Percentiles rank a stretch among this genome's conserved stretches.
These are phyloP conservation scores for Phytophthora brassicae DNA, from an alignment of 352 stramenopile species.

Conservation along the genomic window DNA sequence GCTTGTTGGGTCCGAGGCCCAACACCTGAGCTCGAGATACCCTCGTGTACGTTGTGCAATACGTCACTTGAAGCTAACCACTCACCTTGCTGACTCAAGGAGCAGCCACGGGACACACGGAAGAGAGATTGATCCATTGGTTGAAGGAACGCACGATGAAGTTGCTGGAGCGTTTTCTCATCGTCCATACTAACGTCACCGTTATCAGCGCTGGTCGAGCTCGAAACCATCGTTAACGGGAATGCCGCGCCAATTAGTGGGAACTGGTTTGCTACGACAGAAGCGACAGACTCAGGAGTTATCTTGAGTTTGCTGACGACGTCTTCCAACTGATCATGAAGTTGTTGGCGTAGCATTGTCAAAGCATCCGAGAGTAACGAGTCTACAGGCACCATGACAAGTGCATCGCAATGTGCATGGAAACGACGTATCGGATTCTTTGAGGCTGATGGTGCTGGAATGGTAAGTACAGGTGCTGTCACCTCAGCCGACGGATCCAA, in stretches of 20 bases:
- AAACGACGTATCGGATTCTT: slow-evolving; percentile 12
- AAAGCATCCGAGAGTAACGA: slow-evolving; percentile 13
- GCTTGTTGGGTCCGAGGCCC: slow-evolving; percentile 29
- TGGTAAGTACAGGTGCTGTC: slow-evolving; percentile 34
- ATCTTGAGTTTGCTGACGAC: slow-evolving; percentile 24
- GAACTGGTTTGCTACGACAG: slow-evolving; percentile 48
- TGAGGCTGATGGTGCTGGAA: slow-evolving; percentile 28
- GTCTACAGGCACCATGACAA: slow-evolving; percentile 43
- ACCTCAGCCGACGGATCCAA: slow-evolving; percentile 5
- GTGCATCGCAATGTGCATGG: slow-evolving; percentile 38
- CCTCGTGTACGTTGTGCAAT: slow-evolving; percentile 74
- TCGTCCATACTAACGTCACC: slow-evolving; percentile 18
- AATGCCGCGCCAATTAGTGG: slow-evolving; percentile 48
- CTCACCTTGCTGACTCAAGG: slow-evolving; percentile 38
- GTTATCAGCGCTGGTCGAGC: background rate
- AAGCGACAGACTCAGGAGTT: slow-evolving; percentile 1
- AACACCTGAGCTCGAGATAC: slow-evolving; percentile 44
- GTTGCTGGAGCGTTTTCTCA: slow-evolving; percentile 19
- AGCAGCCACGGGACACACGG: slow-evolving; percentile 37
- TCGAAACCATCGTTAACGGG: slow-evolving; percentile 41
- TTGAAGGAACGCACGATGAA: slow-evolving; percentile 48
- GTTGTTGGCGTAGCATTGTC: slow-evolving; percentile 23
- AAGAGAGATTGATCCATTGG: slow-evolving; percentile 48
- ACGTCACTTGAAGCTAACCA: slow-evolving; percentile 43
- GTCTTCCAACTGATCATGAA: slow-evolving; percentile 33